Evolutionary conservation across 2,329 filamentous ascomycete species (phyloP).

Genomic region (Drechmeria coniospora): DNA sequence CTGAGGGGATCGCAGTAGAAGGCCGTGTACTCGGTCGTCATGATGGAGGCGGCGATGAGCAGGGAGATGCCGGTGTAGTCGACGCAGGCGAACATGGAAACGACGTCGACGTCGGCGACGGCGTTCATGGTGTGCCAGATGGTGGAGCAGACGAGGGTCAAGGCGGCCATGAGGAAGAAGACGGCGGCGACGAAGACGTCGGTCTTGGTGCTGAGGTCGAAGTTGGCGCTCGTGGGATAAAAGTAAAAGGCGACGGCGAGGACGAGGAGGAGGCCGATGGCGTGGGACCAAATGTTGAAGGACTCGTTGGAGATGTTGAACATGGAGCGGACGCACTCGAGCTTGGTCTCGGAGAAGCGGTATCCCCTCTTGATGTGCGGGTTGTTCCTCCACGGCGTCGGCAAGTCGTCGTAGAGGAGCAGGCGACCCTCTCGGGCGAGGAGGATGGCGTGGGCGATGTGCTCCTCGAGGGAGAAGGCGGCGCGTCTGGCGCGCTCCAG

Average conservation of each 20-base stretch:
- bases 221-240: constrained; percentile 79
- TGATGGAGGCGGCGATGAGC: constrained; percentile 87
- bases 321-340: constrained; percentile 73
- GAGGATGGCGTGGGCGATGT: constrained; percentile 62
- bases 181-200: constrained; percentile 84
- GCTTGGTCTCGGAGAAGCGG: constrained; percentile 81
- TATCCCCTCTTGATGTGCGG: constrained; percentile 86
- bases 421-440: constrained; percentile 67
- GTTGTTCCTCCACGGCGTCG: constrained; percentile 85
- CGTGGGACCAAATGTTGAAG: constrained; percentile 97
- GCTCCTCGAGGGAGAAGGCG: constrained; percentile 67
- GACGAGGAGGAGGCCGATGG: constrained; percentile 75
- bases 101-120: constrained; percentile 74
- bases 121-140: constrained; percentile 99
- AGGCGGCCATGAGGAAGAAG: constrained; percentile 92
- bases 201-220: constrained; percentile 68
- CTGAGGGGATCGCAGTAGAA: constrained; percentile 94
- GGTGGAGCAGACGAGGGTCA: constrained; percentile 86
- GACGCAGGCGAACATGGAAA: constrained; percentile 93
- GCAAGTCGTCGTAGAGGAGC: constrained; percentile 79
- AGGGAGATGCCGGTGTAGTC: constrained; percentile 97
- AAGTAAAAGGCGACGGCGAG: constrained; percentile 87
- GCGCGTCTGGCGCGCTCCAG: constrained; percentile 71
- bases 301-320: constrained; percentile 82
- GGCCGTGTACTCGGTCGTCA: constrained; percentile 95